These are phyloP conservation scores for Metschnikowia reukaufii DNA, from an alignment of 805 yeast genomes.

Conservation along the genomic window DNA sequence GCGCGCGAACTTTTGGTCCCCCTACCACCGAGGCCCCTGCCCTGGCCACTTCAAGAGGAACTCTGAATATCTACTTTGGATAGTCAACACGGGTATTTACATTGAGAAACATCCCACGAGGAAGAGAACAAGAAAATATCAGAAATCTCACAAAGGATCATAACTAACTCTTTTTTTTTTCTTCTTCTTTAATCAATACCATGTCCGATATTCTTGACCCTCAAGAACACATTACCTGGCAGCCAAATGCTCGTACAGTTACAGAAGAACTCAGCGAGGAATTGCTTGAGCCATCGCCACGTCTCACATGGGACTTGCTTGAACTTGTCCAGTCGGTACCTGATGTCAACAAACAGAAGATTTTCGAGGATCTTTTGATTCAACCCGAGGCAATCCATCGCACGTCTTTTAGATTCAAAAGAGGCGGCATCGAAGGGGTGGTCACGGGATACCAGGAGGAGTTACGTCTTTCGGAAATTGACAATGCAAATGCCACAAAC, in stretches of 20 bases:
- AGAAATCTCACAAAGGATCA: not conserved
- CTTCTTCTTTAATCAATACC: not conserved
- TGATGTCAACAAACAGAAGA: conserved; percentile 30
- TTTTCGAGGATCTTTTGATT: conserved; percentile 50
- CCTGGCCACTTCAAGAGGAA: not conserved
- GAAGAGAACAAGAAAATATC: no score
- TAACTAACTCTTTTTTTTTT: not conserved
- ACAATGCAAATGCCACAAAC: conserved; percentile 60
- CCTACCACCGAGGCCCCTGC: not conserved
- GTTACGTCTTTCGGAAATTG: conserved; percentile 40
- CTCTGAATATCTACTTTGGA: no score
- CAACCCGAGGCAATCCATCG: conserved; percentile 64
- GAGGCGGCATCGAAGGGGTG: conserved; percentile 73
- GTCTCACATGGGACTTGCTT: conserved; percentile 68
- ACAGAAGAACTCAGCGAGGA: conserved; percentile 23
- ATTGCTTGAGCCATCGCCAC: conserved; percentile 62
- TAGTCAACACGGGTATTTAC: no score
- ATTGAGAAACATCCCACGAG: no score
- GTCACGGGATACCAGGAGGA: conserved; percentile 66
- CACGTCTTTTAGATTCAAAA: conserved; percentile 62
- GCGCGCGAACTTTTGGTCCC: not conserved
- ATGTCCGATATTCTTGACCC: conserved; percentile 6
- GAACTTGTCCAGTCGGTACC: conserved; percentile 66
- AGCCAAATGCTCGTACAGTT: conserved; percentile 1
- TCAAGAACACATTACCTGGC: conserved; percentile 5